A percentile compares a stretch with the other conserved stretches of the same genome.
Conservation (phyloP, 495 filamentous ascomycete species). For the Penicillium malachiteum region DNA sequence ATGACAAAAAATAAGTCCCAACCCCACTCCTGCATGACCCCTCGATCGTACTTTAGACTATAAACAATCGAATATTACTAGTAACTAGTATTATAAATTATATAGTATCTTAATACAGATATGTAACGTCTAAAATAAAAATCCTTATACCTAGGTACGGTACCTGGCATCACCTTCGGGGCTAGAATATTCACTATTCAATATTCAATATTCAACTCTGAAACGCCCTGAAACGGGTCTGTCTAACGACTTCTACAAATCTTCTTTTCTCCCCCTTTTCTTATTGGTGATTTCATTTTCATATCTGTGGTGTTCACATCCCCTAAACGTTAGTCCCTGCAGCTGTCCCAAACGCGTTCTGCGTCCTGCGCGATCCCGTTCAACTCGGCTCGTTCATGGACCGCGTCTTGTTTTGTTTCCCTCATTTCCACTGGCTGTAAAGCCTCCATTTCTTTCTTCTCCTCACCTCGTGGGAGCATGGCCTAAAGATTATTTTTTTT, state of each 20-base stretch:
- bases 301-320: neutral
- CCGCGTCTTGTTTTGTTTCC: constrained; percentile 21
- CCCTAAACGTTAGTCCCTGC: constrained; percentile 34
- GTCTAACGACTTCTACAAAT: neutral
- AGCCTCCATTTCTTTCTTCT: constrained; percentile 16
- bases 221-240: no score
- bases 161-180: no score
- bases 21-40: constrained; percentile 9
- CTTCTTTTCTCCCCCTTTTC: neutral
- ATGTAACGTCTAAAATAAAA: no score
- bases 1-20: neutral
- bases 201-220: no score
- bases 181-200: no score
- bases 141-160: no score
- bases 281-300: neutral
- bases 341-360: constrained; percentile 33
- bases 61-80: no score
- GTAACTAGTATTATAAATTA: no score
- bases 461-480: constrained; percentile 14
- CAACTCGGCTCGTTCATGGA: constrained; percentile 16
- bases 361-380: constrained; percentile 38
- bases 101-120: no score
- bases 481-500: constrained; percentile 11
- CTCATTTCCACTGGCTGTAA: constrained; percentile 24
- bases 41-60: constrained; percentile 26